phyloP scores from a whole-genome alignment of 768 basidiomycete genomes.

The Phaeotremella fagi region DNA sequence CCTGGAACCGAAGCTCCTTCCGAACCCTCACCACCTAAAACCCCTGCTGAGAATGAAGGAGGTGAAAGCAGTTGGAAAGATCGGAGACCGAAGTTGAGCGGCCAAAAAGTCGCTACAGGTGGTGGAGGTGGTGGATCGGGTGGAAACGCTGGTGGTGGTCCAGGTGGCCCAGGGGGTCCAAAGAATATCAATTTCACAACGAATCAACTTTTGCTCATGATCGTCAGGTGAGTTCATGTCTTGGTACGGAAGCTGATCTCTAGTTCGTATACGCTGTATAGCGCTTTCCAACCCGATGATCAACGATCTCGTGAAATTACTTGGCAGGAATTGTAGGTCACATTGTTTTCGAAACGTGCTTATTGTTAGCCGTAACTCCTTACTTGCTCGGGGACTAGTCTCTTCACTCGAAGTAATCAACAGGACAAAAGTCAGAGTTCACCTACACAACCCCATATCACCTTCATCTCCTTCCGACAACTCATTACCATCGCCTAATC shows the following conservation, averaged over 20 bases:
- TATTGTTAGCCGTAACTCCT: conserved; percentile 64
- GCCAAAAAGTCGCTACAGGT: conserved; percentile 36
- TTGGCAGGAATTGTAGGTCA: conserved; percentile 84
- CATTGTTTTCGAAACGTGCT: not conserved
- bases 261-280: conserved; percentile 42
- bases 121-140: conserved; percentile 38
- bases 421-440: conserved; percentile 80
- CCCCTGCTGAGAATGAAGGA: conserved; percentile 28
- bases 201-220: conserved; percentile 42
- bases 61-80: conserved; percentile 21
- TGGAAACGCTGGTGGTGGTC: conserved; percentile 27
- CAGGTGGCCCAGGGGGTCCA: conserved; percentile 23
- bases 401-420: conserved; percentile 91
- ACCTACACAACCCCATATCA: conserved; percentile 70
- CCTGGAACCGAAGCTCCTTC: conserved; percentile 30
- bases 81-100: conserved; percentile 31
- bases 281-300: conserved; percentile 36
- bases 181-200: conserved; percentile 36
- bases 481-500: conserved; percentile 38
- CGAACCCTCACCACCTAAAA: conserved; percentile 36
- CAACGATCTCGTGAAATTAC: conserved; percentile 75
- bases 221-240: conserved; percentile 23
- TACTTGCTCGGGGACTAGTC: conserved; percentile 93
- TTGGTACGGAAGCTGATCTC: conserved; percentile 1
- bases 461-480: conserved; percentile 37